These are phyloP conservation scores for Geotrichum australiense DNA, from an alignment of 1,139 yeast species.

Conservation along the genomic window DNA sequence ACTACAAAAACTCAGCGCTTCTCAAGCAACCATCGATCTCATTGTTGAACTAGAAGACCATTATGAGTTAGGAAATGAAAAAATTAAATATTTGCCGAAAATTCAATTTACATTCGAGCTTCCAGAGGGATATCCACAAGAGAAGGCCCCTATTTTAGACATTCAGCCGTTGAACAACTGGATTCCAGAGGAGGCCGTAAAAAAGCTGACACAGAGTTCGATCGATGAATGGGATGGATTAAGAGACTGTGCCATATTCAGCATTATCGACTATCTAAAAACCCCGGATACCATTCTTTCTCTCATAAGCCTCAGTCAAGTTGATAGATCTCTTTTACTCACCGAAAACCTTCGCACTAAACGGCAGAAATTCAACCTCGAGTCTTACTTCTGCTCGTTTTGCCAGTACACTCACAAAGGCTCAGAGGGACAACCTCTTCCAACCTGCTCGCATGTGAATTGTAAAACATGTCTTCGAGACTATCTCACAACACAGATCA, in stretches of 20 bases:
- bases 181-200: conserved; percentile 28
- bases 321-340: conserved; percentile 23
- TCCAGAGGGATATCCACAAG: conserved; percentile 23
- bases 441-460: conserved; percentile 46
- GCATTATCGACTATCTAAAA: conserved; percentile 34
- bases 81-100: conserved; percentile 24
- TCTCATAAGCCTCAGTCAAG: conserved; percentile 12
- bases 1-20: conserved; percentile 24
- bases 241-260: conserved; percentile 41
- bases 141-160: conserved; percentile 22
- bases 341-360: conserved; percentile 24
- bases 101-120: conserved; percentile 21
- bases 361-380: conserved; percentile 34
- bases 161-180: conserved; percentile 23
- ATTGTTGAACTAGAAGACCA: conserved; percentile 21
- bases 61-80: conserved; percentile 17
- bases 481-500: conserved; percentile 43
- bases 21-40: conserved; percentile 8
- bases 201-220: conserved; percentile 24
- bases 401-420: conserved; percentile 54
- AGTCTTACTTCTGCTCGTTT: conserved; percentile 50
- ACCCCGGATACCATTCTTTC: conserved; percentile 23
- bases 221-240: conserved; percentile 35
- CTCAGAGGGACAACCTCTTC: conserved; percentile 38
- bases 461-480: conserved; percentile 47